A percentile compares a stretch with the other conserved stretches of the same genome.
Conservation (phyloP, 768 basidiomycete species). For the Butyriboletus loyo region DNA sequence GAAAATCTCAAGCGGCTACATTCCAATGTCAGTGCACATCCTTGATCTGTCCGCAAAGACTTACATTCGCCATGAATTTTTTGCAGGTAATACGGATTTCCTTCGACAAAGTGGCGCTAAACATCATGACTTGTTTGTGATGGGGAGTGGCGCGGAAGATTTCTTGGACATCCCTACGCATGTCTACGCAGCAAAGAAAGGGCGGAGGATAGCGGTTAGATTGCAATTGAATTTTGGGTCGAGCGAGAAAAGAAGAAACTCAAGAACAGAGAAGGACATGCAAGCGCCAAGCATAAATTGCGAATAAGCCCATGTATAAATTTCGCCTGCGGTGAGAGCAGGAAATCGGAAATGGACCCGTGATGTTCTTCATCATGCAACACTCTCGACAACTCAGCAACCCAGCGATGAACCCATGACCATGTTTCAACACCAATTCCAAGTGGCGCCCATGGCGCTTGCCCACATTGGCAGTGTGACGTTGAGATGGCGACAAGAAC, state of each 20-base stretch:
- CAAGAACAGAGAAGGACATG: slow-evolving; percentile 33
- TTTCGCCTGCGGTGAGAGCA: slow-evolving; percentile 29
- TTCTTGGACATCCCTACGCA: slow-evolving; percentile 99
- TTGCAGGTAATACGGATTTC: slow-evolving; percentile 98
- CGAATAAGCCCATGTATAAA: slow-evolving; percentile 14
- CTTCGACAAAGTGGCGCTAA: slow-evolving; percentile 96
- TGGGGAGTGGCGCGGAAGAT: slow-evolving; percentile 98
- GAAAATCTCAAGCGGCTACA: slow-evolving; percentile 96
- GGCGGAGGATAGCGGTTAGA: slow-evolving; percentile 63
- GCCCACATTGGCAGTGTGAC: slow-evolving; percentile 40
- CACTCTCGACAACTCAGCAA: slow-evolving; percentile 38
- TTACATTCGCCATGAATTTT: slow-evolving; percentile 98
- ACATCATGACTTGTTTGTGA: slow-evolving; percentile 99
- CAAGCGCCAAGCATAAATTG: slow-evolving; percentile 13
- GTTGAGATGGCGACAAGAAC: slow-evolving; percentile 38
- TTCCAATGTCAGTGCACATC: neutral
- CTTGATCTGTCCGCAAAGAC: slow-evolving; percentile 29
- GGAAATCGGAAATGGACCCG: slow-evolving; percentile 33
- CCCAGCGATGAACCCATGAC: slow-evolving; percentile 35
- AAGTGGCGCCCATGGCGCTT: slow-evolving; percentile 38
- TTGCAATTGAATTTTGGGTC: slow-evolving; percentile 46
- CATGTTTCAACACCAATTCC: slow-evolving; percentile 38
- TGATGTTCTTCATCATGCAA: slow-evolving; percentile 35
- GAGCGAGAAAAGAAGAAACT: slow-evolving; percentile 52
- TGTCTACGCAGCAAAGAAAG: slow-evolving; percentile 70